phyloP scores from a whole-genome alignment of 805 yeast species.

The Metschnikowia aberdeeniae region DNA sequence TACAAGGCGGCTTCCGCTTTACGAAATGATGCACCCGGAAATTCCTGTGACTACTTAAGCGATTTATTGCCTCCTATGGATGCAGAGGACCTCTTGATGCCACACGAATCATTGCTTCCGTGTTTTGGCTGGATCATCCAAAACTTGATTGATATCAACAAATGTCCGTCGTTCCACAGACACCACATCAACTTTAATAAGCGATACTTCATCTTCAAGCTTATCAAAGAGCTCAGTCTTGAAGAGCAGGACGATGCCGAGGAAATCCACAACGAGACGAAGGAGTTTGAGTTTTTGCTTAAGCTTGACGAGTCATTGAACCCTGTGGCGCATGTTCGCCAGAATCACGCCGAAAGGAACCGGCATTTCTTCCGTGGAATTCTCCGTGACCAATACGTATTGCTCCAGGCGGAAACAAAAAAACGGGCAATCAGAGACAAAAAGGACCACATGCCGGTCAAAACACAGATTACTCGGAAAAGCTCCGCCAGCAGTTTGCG shows the following conservation, averaged over 20 bases:
- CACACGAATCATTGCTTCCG: constrained; percentile 56
- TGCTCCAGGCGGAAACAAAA: constrained; percentile 16
- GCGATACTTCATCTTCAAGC: constrained; percentile 37
- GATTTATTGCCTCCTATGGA: constrained; percentile 30
- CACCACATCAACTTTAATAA: constrained; percentile 81
- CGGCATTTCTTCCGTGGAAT: constrained; percentile 28
- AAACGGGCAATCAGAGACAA: not conserved
- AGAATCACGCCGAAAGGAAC: constrained; percentile 26
- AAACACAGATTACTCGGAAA: constrained; percentile 26
- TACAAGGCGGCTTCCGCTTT: constrained; percentile 44
- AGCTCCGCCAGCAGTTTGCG: constrained; percentile 27
- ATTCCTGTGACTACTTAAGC: constrained; percentile 25
- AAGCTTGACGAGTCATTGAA: constrained; percentile 38
- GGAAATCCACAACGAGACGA: constrained; percentile 26
- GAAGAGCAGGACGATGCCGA: constrained; percentile 30
- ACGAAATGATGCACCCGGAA: constrained; percentile 1
- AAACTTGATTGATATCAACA: constrained; percentile 59
- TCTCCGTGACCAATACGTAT: constrained; percentile 29
- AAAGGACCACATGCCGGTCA: constrained; percentile 1
- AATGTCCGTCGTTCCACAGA: constrained; percentile 71
- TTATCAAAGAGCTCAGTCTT: constrained; percentile 36
- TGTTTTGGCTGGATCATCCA: constrained; percentile 91
- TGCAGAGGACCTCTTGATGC: constrained; percentile 26
- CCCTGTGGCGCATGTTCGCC: constrained; percentile 34
- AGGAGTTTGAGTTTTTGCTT: constrained; percentile 51